Evolutionary conservation across 139 green algal genomes (phyloP).

Genomic region (Picochlorum sp.): DNA sequence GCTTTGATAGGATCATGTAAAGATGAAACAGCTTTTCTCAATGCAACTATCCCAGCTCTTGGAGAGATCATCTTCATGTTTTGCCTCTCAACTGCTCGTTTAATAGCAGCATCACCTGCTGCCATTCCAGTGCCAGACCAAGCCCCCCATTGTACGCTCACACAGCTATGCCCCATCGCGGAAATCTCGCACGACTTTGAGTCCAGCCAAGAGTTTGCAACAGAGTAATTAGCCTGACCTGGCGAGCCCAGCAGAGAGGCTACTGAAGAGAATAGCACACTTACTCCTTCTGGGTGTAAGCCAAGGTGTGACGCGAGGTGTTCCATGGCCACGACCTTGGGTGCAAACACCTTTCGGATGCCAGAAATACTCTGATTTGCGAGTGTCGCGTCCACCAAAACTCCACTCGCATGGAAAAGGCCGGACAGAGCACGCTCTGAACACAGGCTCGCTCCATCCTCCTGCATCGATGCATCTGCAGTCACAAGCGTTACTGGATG

Average conservation of each 20-base stretch:
- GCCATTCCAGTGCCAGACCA: slow-evolving; percentile 44
- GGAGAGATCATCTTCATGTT: slow-evolving; percentile 51
- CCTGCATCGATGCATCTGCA: slow-evolving; percentile 21
- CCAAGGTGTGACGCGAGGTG: background rate
- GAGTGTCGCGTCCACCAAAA: slow-evolving; percentile 60
- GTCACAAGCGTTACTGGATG: slow-evolving; percentile 15
- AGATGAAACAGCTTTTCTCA: background rate
- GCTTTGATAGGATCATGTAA: slow-evolving; percentile 7
- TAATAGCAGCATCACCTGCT: slow-evolving; percentile 27
- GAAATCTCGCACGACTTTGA: slow-evolving; percentile 5
- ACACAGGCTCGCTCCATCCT: slow-evolving; percentile 36
- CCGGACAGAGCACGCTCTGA: slow-evolving; percentile 31
- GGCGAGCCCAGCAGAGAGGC: slow-evolving; percentile 58
- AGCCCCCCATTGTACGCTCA: slow-evolving; percentile 42
- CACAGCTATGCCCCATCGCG: slow-evolving; percentile 11
- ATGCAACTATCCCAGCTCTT: slow-evolving; percentile 8
- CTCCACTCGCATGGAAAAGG: slow-evolving; percentile 65
- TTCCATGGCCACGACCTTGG: slow-evolving; percentile 34
- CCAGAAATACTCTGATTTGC: slow-evolving; percentile 39
- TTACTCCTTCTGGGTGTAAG: slow-evolving; percentile 16
- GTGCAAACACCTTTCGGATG: slow-evolving; percentile 30
- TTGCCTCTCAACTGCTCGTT: slow-evolving; percentile 43
- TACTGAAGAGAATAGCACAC: slow-evolving; percentile 36
- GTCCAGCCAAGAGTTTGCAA: slow-evolving; percentile 66
- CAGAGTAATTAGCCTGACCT: slow-evolving; percentile 70